Conservation (phyloP, 176 grass and related monocot genomes). For the Urochloa ruziziensis region DNA sequence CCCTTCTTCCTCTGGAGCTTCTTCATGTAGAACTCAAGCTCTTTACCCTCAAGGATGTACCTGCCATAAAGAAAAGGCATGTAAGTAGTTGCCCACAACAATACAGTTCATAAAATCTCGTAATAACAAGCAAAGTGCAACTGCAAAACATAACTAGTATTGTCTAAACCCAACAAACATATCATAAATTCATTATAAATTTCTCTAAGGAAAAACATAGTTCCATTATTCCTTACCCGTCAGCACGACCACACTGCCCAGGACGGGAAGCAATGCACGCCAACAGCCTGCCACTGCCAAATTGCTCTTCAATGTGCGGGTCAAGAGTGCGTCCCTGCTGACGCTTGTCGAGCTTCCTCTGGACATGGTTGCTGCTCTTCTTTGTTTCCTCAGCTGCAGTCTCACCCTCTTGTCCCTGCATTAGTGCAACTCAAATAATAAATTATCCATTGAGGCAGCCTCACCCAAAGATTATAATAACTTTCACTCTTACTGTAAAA, state of each 20-base stretch:
- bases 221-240: conserved; percentile 42
- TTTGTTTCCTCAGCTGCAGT: conserved; percentile 58
- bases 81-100: neutral
- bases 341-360: conserved; percentile 77
- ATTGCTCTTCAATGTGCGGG: conserved; percentile 85
- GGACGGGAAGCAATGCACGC: conserved; percentile 93
- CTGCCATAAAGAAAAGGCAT: conserved; percentile 12
- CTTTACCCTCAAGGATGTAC: conserved; percentile 89
- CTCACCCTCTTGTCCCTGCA: conserved; percentile 43
- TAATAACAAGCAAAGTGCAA: neutral
- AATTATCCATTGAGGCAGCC: neutral
- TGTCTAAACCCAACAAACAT: neutral
- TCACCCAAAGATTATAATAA: neutral
- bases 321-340: conserved; percentile 65
- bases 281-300: conserved; percentile 66
- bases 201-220: no score
- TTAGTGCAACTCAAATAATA: neutral
- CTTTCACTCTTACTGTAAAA: neutral
- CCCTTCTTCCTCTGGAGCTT: conserved; percentile 96
- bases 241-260: conserved; percentile 82
- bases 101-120: neutral
- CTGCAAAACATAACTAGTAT: neutral
- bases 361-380: conserved; percentile 78
- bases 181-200: no score
- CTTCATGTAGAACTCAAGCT: conserved; percentile 94